Percentiles rank a stretch among this genome's conserved stretches.
These are phyloP conservation scores for Penicillium paxilli DNA, from an alignment of 495 filamentous ascomycete species.

Conservation along the genomic window DNA sequence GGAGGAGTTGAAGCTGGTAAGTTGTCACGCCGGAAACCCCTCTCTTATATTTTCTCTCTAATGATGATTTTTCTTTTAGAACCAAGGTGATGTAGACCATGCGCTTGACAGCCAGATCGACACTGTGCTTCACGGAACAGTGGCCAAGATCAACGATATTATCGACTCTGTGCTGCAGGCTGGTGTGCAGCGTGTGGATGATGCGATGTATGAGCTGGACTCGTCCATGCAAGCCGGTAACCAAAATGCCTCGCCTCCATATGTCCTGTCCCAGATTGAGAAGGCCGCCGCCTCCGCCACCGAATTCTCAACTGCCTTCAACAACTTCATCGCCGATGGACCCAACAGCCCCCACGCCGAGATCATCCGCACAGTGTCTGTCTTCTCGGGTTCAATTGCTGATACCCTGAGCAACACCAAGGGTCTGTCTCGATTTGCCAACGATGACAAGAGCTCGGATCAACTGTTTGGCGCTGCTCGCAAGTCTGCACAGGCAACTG, in stretches of 20 bases:
- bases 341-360: constrained; percentile 89
- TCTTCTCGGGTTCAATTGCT: constrained; percentile 85
- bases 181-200: constrained; percentile 92
- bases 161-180: constrained; percentile 95
- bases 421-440: constrained; percentile 89
- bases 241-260: constrained; percentile 94
- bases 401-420: constrained; percentile 97
- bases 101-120: constrained; percentile 90
- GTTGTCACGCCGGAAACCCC: neutral
- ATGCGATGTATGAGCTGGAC: constrained; percentile 94
- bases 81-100: constrained; percentile 73
- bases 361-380: constrained; percentile 88
- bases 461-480: constrained; percentile 77
- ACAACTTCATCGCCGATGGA: constrained; percentile 95
- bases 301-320: constrained; percentile 96
- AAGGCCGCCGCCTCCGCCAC: constrained; percentile 93
- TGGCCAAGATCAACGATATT: constrained; percentile 94
- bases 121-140: constrained; percentile 75
- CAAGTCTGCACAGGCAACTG: constrained; percentile 81
- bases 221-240: constrained; percentile 98
- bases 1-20: constrained; percentile 71
- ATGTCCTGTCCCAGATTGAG: constrained; percentile 93
- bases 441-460: constrained; percentile 91
- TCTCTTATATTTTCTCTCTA: neutral
- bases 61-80: constrained; percentile 30